Conservation (phyloP, 768 basidiomycete genomes). For the Phaffia australis region DNA sequence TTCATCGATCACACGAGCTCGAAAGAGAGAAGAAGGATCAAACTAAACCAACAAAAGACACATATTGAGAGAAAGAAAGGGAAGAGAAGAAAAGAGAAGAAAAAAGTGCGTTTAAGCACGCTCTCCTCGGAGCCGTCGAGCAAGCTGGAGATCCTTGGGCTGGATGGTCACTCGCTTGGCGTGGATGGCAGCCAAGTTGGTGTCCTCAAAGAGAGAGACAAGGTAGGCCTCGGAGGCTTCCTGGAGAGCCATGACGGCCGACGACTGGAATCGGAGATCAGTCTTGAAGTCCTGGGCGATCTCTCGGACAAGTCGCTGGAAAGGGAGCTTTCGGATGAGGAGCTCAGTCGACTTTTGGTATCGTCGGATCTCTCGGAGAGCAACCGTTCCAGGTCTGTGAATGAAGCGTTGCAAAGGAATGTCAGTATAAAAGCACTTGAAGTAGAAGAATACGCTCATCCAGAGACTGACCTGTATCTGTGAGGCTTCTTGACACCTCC, state of each 20-base stretch:
- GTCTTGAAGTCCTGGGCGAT: conserved; percentile 32
- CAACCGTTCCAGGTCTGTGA: conserved; percentile 57
- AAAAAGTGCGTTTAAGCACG: conserved; percentile 40
- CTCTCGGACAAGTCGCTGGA: conserved; percentile 28
- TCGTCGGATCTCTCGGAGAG: conserved; percentile 40
- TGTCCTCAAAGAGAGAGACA: conserved; percentile 61
- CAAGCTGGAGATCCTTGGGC: conserved; percentile 78
- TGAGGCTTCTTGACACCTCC: conserved; percentile 42
- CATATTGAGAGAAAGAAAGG: neutral
- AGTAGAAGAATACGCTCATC: conserved; percentile 30
- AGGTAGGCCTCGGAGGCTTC: conserved; percentile 59
- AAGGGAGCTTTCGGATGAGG: conserved; percentile 49
- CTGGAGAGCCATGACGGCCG: conserved; percentile 54
- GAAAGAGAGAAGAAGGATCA: no score
- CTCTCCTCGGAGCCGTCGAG: conserved; percentile 75
- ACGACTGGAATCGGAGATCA: conserved; percentile 43
- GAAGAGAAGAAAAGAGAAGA: neutral
- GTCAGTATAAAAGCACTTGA: conserved; percentile 32
- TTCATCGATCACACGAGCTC: no score
- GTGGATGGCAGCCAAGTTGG: conserved; percentile 54
- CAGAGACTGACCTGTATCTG: conserved; percentile 75
- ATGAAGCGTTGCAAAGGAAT: neutral
- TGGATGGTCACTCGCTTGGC: conserved; percentile 65
- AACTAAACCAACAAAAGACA: no score
- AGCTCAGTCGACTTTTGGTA: conserved; percentile 55